Conservation (phyloP, 345 rosid genomes). For the Brassica carinata region DNA sequence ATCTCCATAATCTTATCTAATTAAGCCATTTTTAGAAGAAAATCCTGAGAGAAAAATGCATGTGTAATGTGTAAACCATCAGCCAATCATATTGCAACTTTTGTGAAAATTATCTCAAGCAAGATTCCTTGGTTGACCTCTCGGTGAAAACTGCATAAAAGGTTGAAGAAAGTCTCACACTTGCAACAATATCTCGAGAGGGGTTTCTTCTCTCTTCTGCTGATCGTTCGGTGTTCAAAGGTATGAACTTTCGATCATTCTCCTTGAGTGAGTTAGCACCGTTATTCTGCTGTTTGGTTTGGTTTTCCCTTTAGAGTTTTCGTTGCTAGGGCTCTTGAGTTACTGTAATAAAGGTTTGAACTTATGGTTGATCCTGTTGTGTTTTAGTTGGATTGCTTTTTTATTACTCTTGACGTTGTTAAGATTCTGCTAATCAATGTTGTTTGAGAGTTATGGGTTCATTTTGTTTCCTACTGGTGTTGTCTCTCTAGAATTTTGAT, state of each 20-base stretch:
- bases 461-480: not conserved
- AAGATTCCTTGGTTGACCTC: not conserved
- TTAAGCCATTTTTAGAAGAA: not conserved
- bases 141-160: not conserved
- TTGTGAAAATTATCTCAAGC: not conserved
- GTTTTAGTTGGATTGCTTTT: not conserved
- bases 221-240: not conserved
- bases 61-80: not conserved
- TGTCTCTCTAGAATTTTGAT: not conserved
- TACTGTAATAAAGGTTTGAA: not conserved
- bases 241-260: conserved; percentile 2
- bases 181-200: not conserved
- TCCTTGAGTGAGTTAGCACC: not conserved
- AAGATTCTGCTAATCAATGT: not conserved
- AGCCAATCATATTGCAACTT: conserved; percentile 12
- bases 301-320: not conserved
- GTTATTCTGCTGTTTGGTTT: conserved; percentile 7
- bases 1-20: not conserved
- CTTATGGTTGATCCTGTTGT: not conserved
- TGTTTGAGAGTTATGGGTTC: not conserved
- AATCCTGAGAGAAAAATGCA: not conserved
- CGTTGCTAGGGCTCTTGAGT: not conserved
- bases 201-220: not conserved
- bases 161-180: not conserved
- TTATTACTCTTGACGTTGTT: conserved; percentile 3